Percentiles rank a stretch among this genome's conserved stretches.
phyloP scores from a whole-genome alignment of 2,329 filamentous ascomycete species.

The Aureobasidium sp. region DNA sequence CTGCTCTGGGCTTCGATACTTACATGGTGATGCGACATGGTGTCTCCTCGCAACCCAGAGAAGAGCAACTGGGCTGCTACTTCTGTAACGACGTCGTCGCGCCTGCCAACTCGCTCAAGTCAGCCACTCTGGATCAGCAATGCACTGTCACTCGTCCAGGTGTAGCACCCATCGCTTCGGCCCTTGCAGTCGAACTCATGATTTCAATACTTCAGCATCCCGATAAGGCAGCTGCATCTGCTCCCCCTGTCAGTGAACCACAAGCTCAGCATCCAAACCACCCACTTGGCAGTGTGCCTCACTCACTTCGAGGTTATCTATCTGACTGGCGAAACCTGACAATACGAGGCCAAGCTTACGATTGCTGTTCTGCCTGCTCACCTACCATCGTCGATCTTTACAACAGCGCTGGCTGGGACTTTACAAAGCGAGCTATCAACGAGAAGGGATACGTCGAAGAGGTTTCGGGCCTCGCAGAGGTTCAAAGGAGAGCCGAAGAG shows the following conservation, averaged over 20 bases:
- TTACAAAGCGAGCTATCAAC: conserved; percentile 65
- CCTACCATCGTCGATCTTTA: conserved; percentile 63
- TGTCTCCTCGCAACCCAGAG: conserved; percentile 38
- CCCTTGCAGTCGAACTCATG: conserved; percentile 81
- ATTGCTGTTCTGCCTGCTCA: conserved; percentile 75
- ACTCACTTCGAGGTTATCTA: conserved; percentile 73
- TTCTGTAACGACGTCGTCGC: conserved; percentile 98
- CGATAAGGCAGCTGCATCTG: conserved; percentile 34
- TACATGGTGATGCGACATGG: conserved; percentile 98
- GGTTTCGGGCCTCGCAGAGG: conserved; percentile 64
- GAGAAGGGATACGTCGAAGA: conserved; percentile 75
- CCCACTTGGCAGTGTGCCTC: conserved; percentile 66
- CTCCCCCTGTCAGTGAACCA: conserved; percentile 20
- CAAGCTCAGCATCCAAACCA: conserved; percentile 22
- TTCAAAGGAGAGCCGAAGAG: conserved; percentile 46
- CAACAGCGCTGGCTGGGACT: conserved; percentile 62
- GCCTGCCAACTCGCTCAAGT: conserved; percentile 86
- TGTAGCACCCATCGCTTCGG: conserved; percentile 85
- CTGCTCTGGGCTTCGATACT: conserved; percentile 90
- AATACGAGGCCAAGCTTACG: conserved; percentile 67
- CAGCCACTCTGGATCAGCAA: conserved; percentile 93
- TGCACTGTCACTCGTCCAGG: conserved; percentile 95
- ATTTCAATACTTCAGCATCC: conserved; percentile 74
- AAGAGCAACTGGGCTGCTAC: conserved; percentile 77
- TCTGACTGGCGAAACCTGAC: conserved; percentile 66